Base-by-base conservation (phyloP, 768 basidiomycete genomes). In the Strobilomyces confusus region DNA sequence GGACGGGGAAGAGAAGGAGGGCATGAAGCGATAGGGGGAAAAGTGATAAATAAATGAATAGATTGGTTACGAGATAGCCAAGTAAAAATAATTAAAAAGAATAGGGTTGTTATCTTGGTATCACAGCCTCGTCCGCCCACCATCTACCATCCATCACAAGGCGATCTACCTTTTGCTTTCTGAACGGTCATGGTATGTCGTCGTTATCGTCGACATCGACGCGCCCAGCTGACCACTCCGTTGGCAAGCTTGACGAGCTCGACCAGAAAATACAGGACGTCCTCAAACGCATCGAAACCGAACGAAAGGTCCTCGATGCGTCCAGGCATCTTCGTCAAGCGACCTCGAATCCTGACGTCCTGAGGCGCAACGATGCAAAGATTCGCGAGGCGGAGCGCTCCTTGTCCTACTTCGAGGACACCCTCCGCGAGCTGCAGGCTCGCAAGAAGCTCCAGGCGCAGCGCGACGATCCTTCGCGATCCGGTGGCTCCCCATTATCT, bases 241-340 rank as follows among this genome's bases (percentile, higher is more conserved):
- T 17, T 25, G n/a, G 22, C 47, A 55, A 71, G 69, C 58, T 71
- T 46, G 65, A 67, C 65, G 87, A 90, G 73, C 77, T 92, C 73
- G 91, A 93, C 82, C 85, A 86, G 81, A 95, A 94, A 82, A 92
- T 95, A 69, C 84, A 86, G 70, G 90, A 92, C 72, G 84, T 94
- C 64, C 83, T 86, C 75, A 87, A 83, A 72, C 88, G 89, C 70
- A 94, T 95, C 69, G 82, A 87, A 75, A 93, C 88, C 33, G 92
- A 95, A 75, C 88, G 87, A 72, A 94, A 92, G 80, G 86, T 95
- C 68, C 78, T 95, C 59, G 90, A 94, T 71, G 92, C 86, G 17
- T 84, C 86, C 26, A 82, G 87, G 66, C 79, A 81, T 60, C 77
- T 95, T 52, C 81, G 87, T 43, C 81, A 83, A 69, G 92, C 92